phyloP scores from a whole-genome alignment of 2,329 filamentous ascomycete genomes.

The Aaosphaeria arxii region DNA sequence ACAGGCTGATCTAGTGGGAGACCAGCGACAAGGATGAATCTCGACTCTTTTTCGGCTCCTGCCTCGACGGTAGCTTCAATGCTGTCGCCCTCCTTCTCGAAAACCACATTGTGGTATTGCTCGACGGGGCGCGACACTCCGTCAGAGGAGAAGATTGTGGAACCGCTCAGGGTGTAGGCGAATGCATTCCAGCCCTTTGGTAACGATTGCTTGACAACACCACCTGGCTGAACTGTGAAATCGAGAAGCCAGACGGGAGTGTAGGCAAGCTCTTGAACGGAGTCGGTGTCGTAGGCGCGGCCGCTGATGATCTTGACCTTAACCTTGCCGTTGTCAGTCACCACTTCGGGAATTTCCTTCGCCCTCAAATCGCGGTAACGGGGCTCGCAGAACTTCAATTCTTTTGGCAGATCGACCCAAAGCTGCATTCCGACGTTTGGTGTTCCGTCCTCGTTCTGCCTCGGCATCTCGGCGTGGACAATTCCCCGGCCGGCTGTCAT shows the following conservation, averaged over 20 bases:
- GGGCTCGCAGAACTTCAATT: slow-evolving; percentile 85
- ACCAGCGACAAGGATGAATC: slow-evolving; percentile 72
- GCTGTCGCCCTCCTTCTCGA: slow-evolving; percentile 74
- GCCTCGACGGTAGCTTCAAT: slow-evolving; percentile 68
- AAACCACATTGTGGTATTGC: slow-evolving; percentile 85
- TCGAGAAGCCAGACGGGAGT: slow-evolving; percentile 97
- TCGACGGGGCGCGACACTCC: slow-evolving; percentile 47
- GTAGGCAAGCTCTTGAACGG: slow-evolving; percentile 85
- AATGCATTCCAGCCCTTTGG: slow-evolving; percentile 88
- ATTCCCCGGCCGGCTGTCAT: slow-evolving; percentile 94
- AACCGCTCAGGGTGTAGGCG: slow-evolving; percentile 78
- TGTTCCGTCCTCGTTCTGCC: slow-evolving; percentile 69
- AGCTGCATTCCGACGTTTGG: slow-evolving; percentile 87
- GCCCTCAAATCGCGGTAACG: slow-evolving; percentile 84
- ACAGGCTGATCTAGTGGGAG: slow-evolving; percentile 50
- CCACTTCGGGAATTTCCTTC: slow-evolving; percentile 73
- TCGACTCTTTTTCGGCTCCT: slow-evolving; percentile 56
- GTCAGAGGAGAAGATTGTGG: slow-evolving; percentile 53
- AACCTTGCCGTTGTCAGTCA: slow-evolving; percentile 69
- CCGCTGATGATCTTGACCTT: slow-evolving; percentile 88
- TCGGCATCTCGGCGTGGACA: slow-evolving; percentile 94
- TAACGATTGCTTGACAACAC: slow-evolving; percentile 69
- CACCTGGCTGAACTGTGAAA: slow-evolving; percentile 75
- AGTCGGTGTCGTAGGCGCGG: slow-evolving; percentile 78
- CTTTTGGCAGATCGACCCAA: slow-evolving; percentile 85